Base-by-base conservation (phyloP, 305 asterid genomes). In the Fraxinus ornus region DNA sequence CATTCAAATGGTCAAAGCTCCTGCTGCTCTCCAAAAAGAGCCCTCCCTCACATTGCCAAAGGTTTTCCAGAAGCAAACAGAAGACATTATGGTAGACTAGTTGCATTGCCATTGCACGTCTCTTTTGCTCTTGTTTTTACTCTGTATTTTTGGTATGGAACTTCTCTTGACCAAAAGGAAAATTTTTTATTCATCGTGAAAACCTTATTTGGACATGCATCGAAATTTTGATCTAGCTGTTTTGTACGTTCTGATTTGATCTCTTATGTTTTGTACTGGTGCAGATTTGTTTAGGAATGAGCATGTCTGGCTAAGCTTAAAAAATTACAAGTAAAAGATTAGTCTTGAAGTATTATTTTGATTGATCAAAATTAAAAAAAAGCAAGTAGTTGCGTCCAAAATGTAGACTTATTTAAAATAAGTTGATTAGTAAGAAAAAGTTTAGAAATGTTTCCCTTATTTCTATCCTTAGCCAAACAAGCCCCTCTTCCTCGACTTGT, bases 21-120 rank as follows among this genome's bases (percentile, higher is more conserved):
- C 97, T 6, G 70, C 78, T 57, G 88, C 76, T 47, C 89, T 88
- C 78, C 80, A 49, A 62, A 64, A 81, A 79, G 94, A 89, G 7
- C 84, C 89, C 62, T 86, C 89, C 6, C 90, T 85, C 86, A 87
- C 93, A 5, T 80, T 89, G 76, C 91, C 93, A 1, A 86, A 86
- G 86, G 91, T 86, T 52, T 39, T 88, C 10, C 90, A 81, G 74
- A 80, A 62, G 21, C 81, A 78, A 62, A 30, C 85, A 1, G 85
- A 78, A 55, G 90, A 88, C 55, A 91, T 84, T 8, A 94, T 93
- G 97, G 93, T 85, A 89, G 95, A 94, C 80, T 92, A 83, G 86
- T 10, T 19, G 75, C 10, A 22, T 80, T 52, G 4, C 30, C 81
- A 28, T 37, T 75, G 81, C 47, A 0, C 4, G 8, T 26, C 5